A percentile compares a stretch with the other conserved stretches of the same genome.
Evolutionary conservation across 129 eudicot species (phyloP).

Genomic region (Centella asiatica): DNA sequence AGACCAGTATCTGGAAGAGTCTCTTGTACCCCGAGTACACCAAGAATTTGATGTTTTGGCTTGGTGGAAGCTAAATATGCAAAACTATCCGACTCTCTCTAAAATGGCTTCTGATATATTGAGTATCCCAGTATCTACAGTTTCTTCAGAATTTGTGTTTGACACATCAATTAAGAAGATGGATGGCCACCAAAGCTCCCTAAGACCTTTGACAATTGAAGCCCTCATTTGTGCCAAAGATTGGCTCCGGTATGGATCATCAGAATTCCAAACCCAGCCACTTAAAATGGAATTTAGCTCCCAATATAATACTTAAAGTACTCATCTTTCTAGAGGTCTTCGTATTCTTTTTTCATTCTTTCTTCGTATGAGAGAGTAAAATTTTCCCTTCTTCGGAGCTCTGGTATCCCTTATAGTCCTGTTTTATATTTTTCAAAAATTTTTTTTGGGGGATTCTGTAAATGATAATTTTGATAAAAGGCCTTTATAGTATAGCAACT

Average conservation of each 20-base stretch:
- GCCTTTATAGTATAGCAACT: no score
- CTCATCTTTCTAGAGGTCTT: constrained; percentile 6
- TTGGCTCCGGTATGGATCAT: constrained; percentile 57
- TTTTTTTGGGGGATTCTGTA: no score
- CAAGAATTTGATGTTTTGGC: constrained; percentile 75
- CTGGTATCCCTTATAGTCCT: not conserved
- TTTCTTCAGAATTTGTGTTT: constrained; percentile 51
- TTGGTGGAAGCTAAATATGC: constrained; percentile 70
- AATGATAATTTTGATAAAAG: no score
- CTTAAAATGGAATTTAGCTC: constrained; percentile 30
- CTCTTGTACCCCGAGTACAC: constrained; percentile 42
- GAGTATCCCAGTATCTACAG: constrained; percentile 60
- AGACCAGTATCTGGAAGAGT: constrained; percentile 71
- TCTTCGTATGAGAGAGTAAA: no score
- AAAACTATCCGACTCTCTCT: constrained; percentile 61
- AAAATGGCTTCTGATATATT: constrained; percentile 73
- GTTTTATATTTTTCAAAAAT: no score
- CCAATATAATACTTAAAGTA: constrained; percentile 2
- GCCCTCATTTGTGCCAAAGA: constrained; percentile 80
- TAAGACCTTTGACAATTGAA: constrained; percentile 45
- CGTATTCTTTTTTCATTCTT: not conserved
- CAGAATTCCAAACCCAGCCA: constrained; percentile 25
- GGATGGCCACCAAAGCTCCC: constrained; percentile 47
- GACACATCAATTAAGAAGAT: constrained; percentile 44
- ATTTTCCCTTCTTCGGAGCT: not conserved